A percentile compares a stretch with the other conserved stretches of the same genome.
phyloP scores from a whole-genome alignment of 2,329 filamentous ascomycete genomes.

The Aspergillus vadensis region DNA sequence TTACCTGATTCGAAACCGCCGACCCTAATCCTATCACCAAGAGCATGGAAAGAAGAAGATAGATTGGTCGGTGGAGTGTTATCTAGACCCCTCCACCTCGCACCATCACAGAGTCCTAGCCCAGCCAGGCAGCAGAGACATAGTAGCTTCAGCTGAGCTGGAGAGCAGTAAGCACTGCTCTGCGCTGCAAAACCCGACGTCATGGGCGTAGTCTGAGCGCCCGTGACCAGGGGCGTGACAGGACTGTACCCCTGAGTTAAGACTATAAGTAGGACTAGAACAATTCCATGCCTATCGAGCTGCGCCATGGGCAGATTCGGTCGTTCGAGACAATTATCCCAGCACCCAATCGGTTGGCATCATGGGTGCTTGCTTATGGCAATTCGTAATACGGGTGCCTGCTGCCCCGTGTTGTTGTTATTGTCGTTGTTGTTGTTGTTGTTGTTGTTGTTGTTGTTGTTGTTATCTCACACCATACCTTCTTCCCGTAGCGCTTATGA shows the following conservation, averaged over 20 bases:
- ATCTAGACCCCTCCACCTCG: background rate
- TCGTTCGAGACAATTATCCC: background rate
- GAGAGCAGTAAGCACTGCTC: background rate
- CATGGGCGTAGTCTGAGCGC: background rate
- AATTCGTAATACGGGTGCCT: background rate
- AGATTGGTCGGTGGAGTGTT: background rate
- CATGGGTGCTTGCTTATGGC: background rate
- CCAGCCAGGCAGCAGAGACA: background rate
- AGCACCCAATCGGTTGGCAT: background rate
- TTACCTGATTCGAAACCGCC: background rate
- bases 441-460: background rate
- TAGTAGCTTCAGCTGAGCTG: background rate
- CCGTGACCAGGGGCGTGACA: background rate
- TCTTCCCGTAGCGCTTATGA: background rate
- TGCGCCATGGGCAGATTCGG: background rate
- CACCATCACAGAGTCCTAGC: background rate
- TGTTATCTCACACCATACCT: background rate
- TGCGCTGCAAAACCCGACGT: background rate
- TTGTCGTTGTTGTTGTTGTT: background rate
- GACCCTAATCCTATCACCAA: background rate
- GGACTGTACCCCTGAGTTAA: slow-evolving; percentile 1
- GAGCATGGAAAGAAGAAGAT: background rate
- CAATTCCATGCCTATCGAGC: background rate
- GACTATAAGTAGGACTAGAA: background rate
- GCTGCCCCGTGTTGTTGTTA: background rate